Evolutionary conservation across 2,329 filamentous ascomycete genomes (phyloP), one percentile per base, ranked within the genome.

Genomic region (Pestalotiopsis sp.): DNA sequence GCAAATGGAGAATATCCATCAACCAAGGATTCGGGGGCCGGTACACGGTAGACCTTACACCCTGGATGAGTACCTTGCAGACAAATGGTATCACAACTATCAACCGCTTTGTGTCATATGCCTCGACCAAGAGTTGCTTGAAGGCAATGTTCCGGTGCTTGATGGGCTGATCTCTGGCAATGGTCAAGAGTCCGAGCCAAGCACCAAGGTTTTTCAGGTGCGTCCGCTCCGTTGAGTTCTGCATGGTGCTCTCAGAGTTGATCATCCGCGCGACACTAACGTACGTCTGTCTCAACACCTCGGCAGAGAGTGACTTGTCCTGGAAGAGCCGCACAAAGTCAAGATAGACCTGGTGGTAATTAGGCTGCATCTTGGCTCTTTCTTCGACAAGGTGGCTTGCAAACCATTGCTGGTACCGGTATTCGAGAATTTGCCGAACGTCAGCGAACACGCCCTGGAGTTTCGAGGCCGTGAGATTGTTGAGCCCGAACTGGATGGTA

Each of bases 111-210:
- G 93, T 96, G 74, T 98, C 94, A 72, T 95, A 94, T 0, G 93
- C 96, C 80, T 99, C 96, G 58, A 98, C 91, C 4, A 99, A 86
- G 5, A 99, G 85, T 75, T 98, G 94, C 79, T 97, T 97, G 86
- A 99, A 98, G 1, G 95, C 97, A 69, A 99, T 94, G 76, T 98
- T 97, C 75, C 92, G 94, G 78, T 98, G 94, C 76, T 95, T 94
- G 81, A 99, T 97, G 0, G 96, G 96, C 76, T 95, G 95, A 77
- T 99, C 92, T 65, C 95, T 91, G 30, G 96, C 96, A 66, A 99
- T 89, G 1, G 96, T 99, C 73, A 99, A 80, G 20, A 95, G 92
- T 11, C 96, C 96, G 55, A 99, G 88, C 97, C 97, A 99, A 52
- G 89, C 90, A 69, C 94, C 96, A 14, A 99, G 86, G 75, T 97